Evolutionary conservation across 768 basidiomycete species (phyloP), one percentile per base, ranked within the genome.

Genomic region (Panellus pusillus): DNA sequence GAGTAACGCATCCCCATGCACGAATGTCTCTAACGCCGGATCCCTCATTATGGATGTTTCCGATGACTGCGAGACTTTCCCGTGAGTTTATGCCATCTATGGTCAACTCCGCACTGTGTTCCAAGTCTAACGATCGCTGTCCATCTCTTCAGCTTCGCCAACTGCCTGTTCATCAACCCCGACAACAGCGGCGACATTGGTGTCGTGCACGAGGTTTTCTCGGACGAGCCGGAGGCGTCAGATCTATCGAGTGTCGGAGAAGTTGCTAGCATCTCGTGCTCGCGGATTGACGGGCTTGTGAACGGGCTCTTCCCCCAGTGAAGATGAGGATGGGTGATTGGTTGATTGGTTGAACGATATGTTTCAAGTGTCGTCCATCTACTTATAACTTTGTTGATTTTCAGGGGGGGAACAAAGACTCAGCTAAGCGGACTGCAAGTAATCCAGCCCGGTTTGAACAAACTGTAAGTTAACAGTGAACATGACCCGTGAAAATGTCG

Each of bases 261-360:
- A 4, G 43, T 44, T 14, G 20, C 19, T 11, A 44, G 43, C 43
- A 44, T 44, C 43, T 27, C 20, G 3, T 44, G 43, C 43, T 27
- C 20, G 20, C 43, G 43, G 13, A 4, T 44, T 17, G 43, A 44
- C 6, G 43, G 43, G 20, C 43, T 44, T 44, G 43, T 44, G 43
- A 44, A 44, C 27, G 43, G 43, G 27, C 43, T 44, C 27, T 44
- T 44, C 43, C 43, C 43, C 12, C 43, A 44, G 43, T 41, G 18
- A 41, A 24, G n/a, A n/a, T 6, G 24, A 24, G 24, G 24, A 24
- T 24, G 24, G 24, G 24, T 24, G 24, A 24, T 24, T 24, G 24
- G 6, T 24, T 24, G 6, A 24, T 24, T 24, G 24, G 24, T 24
- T 24, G 24, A 24, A 24, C 24, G 24, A 24, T 24, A 6, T 24